Base-by-base conservation (phyloP, 1,284 basidiomycete genomes). In the Papiliotrema laurentii region DNA sequence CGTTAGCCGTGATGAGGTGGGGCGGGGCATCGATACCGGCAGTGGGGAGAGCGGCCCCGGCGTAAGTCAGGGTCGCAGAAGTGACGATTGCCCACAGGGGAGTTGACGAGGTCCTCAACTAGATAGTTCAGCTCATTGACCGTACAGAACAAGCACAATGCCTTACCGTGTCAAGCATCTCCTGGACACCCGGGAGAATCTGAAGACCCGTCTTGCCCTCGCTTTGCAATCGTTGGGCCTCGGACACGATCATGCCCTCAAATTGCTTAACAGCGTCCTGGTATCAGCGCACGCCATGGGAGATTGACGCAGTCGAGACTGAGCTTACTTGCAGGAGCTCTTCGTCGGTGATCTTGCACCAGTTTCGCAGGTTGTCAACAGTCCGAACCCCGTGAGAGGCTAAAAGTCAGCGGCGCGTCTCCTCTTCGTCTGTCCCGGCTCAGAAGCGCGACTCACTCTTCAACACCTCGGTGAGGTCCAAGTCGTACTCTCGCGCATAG, bases 21-120 rank as follows among this genome's bases (percentile, higher is more conserved):
- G 69, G 67, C 11, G 85, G 84, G 2, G 79, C 38, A 6, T 80
- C 78, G 18, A 88, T 76, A 0, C 76, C 77, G 33, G 83, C 81
- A 25, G 78, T 78, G 30, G 79, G 64, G 24, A 89, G 75, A 18
- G 85, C 86, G 31, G 77, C 76, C 13, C 79, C 76, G 5, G 86
- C 80, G 63, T 84, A 88, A 50, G 79, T 78, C 55, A 75, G 80
- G 14, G 86, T 86, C 1, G 86, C 87, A 84, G 86, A 88, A 6
- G 87, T 89, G 27, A 87, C 85, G 57, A 89, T 86, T 5, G 84
- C 85, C 85, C 86, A 82, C 72, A 47, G 82, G 81, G 22, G 85
- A 80, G 52, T 84, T 82, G 2, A 81, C 80, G 85, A 50, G 22
- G 27, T 22, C 10, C 37, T 9, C 7, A 50, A 24, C 49, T 45